Evolutionary conservation across 495 filamentous ascomycete species (phyloP).

Genomic region (Sordaria brevicollis): DNA sequence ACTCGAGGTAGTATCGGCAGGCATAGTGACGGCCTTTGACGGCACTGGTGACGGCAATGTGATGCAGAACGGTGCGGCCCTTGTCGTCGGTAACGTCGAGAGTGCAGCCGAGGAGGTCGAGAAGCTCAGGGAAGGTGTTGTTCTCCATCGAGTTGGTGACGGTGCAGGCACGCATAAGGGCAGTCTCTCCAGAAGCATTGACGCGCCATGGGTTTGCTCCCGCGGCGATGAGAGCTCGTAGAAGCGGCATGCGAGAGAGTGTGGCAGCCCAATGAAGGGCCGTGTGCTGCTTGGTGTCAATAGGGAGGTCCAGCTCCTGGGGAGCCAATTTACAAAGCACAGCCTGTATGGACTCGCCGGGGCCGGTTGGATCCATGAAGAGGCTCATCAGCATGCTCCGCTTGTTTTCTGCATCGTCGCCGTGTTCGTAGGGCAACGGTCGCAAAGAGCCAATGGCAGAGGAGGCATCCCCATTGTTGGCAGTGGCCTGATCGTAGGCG

Average conservation of each 20-base stretch:
- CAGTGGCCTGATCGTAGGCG: conserved; percentile 51
- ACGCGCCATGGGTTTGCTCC: conserved; percentile 81
- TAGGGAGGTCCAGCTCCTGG: conserved; percentile 77
- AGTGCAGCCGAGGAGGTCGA: conserved; percentile 80
- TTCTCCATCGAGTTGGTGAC: conserved; percentile 89
- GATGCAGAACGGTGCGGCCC: conserved; percentile 86
- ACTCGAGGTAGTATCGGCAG: conserved; percentile 87
- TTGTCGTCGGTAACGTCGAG: conserved; percentile 83
- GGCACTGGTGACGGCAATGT: conserved; percentile 89
- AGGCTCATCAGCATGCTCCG: conserved; percentile 74
- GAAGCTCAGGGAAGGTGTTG: conserved; percentile 65
- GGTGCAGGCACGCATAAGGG: conserved; percentile 75
- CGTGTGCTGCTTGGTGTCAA: conserved; percentile 78
- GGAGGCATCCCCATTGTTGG: conserved; percentile 39
- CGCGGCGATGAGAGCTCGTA: conserved; percentile 67
- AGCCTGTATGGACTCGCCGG: conserved; percentile 37
- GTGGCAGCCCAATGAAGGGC: conserved; percentile 97
- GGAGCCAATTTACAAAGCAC: conserved; percentile 51
- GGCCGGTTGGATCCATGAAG: conserved; percentile 64
- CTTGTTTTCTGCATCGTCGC: conserved; percentile 59
- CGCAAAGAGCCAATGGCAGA: conserved; percentile 49
- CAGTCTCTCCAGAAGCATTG: conserved; percentile 81
- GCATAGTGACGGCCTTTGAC: conserved; percentile 79
- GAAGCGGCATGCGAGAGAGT: conserved; percentile 68
- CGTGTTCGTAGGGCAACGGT: conserved; percentile 57